Evolutionary conservation across 2,329 filamentous ascomycete genomes (phyloP), one percentile per base, ranked within the genome.

Genomic region (Aspergillus sp.): DNA sequence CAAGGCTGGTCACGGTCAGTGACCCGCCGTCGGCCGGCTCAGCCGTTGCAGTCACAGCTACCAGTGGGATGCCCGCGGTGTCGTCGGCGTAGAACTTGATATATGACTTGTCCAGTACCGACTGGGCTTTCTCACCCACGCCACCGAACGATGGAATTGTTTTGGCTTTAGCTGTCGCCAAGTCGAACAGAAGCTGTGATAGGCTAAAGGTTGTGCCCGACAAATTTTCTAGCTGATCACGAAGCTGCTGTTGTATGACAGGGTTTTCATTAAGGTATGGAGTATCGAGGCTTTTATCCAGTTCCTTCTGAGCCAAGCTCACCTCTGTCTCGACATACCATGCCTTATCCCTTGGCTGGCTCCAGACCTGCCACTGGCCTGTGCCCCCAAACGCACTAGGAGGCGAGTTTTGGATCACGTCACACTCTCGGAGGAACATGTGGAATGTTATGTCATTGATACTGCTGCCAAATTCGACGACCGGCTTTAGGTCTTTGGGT

Each of bases 181-280:
- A 36, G 27, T 62, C 48, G n/a, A 56, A 56, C 1, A 62, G 17
- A 1, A 62, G 19, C 56, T 62, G 52, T 30, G 56, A 51, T 2
- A 62, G 27, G 48, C 60, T 62, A 32, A 62, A 62, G 4, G 59
- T 54, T 2, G 52, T 54, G 13, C 47, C 48, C 2, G 52, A 59
- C 13, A 62, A 39, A 25, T 59, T 62, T n/a, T 49, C 21, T 1
- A 62, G 51, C 32, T 44, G 8, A 3, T 38, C 7, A 5, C n/a
- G 11, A 2, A 62, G 49, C 15, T 53, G 21, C 8, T 39, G n/a
- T 11, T 50, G 15, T 1, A 49, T n/a, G 2, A 27, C 21, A 1
- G 48, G 59, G 27, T 61, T 48, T 21, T 54, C 49, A 11, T 47
- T 48, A 5, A 61, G 19, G 25, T 61, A 61, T 3, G 49, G 17